phyloP scores from a whole-genome alignment of 768 basidiomycete genomes.

The Russula earlei region DNA sequence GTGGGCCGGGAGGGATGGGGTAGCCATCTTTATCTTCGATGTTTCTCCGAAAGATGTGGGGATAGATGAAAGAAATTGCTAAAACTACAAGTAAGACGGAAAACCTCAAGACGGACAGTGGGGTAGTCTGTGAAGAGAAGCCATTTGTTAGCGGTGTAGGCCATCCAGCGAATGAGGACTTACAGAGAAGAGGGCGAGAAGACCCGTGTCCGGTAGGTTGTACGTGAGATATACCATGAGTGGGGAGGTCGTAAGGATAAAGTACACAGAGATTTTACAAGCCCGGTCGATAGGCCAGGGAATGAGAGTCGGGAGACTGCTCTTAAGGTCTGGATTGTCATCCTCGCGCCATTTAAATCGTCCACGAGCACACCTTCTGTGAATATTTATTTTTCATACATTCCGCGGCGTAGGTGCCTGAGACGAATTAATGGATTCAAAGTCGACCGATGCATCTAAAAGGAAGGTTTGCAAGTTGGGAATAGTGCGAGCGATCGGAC shows the following conservation, averaged over 20 bases:
- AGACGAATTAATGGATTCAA: background rate
- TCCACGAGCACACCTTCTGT: background rate
- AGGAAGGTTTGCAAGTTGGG: background rate
- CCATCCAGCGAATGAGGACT: background rate
- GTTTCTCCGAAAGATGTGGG: constrained; percentile 20
- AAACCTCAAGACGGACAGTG: background rate
- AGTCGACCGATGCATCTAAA: background rate
- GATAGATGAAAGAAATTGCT: constrained; percentile 5
- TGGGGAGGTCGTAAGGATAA: background rate
- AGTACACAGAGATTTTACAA: constrained; percentile 5
- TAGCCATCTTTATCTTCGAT: constrained; percentile 22
- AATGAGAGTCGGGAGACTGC: background rate
- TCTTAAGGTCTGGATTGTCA: background rate
- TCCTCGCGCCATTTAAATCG: background rate
- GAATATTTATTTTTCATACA: background rate
- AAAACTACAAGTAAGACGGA: background rate
- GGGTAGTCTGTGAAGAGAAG: background rate
- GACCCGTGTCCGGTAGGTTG: background rate
- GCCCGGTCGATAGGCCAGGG: background rate
- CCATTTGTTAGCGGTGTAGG: background rate
- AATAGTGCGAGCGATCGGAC: background rate
- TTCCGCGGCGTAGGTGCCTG: background rate
- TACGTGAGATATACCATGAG: background rate
- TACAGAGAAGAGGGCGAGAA: background rate
- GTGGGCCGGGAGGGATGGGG: constrained; percentile 22